Conservation (phyloP, 495 filamentous ascomycete genomes). For the Penicillium desertorum region DNA sequence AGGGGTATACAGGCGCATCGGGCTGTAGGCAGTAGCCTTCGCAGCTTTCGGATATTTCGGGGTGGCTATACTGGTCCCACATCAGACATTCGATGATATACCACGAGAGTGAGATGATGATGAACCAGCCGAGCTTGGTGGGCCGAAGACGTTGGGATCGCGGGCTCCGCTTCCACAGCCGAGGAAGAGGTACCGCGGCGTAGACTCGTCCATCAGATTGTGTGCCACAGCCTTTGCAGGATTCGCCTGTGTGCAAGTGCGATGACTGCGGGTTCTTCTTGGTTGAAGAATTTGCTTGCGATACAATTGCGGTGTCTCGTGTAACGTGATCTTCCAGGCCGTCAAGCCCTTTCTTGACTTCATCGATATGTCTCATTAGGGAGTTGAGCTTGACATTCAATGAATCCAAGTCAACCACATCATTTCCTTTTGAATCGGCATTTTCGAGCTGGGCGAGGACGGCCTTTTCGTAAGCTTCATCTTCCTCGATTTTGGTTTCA, state of each 20-base stretch:
- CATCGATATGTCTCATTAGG: constrained; percentile 60
- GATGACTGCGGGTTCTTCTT: constrained; percentile 9
- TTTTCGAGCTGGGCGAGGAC: constrained; percentile 37
- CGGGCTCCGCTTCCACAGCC: constrained; percentile 52
- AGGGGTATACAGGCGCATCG: constrained; percentile 48
- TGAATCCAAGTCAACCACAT: constrained; percentile 54
- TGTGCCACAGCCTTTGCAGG: constrained; percentile 32
- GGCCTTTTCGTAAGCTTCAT: constrained; percentile 38
- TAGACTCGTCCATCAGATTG: constrained; percentile 31
- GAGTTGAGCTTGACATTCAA: constrained; percentile 60
- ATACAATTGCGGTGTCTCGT: constrained; percentile 31
- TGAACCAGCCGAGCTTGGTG: constrained; percentile 57
- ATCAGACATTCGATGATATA: constrained; percentile 59
- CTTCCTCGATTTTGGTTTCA: constrained; percentile 38
- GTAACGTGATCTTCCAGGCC: constrained; percentile 62
- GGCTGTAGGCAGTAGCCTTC: constrained; percentile 48
- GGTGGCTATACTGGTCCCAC: constrained; percentile 62
- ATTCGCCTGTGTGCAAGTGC: constrained; percentile 16
- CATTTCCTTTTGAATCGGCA: constrained; percentile 32
- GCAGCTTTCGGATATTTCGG: constrained; percentile 46
- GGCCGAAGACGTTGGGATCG: constrained; percentile 45
- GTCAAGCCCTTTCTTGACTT: constrained; percentile 65
- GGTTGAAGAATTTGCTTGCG: constrained; percentile 17
- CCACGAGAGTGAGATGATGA: constrained; percentile 52
- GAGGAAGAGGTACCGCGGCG: constrained; percentile 56